Evolutionary conservation across 2,329 filamentous ascomycete genomes (phyloP).

Genomic region (Uncinocarpus reesii): DNA sequence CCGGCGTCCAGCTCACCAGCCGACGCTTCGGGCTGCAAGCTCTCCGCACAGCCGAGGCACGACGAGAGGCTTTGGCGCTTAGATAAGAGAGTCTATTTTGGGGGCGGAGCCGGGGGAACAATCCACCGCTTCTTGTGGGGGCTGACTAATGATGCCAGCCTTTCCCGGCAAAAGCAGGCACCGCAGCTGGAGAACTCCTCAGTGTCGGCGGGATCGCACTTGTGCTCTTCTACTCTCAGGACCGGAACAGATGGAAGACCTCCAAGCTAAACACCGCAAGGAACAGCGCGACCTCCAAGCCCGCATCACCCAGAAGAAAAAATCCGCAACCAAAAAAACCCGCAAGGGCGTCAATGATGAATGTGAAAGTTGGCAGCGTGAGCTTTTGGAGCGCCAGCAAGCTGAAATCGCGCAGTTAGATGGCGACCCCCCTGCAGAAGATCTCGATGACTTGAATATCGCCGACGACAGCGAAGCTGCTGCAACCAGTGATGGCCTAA

Average conservation of each 20-base stretch:
- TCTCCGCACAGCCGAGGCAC: not conserved
- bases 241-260: conserved; percentile 64
- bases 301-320: conserved; percentile 89
- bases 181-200: too few relatives aligned
- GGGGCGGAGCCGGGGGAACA: too few relatives aligned
- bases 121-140: too few relatives aligned
- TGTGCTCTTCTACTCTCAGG: too few relatives aligned
- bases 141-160: too few relatives aligned
- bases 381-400: conserved; percentile 46
- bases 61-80: not conserved
- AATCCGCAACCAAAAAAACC: conserved; percentile 78
- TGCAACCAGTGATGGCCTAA: not conserved
- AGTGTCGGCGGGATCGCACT: too few relatives aligned
- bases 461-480: conserved; percentile 15
- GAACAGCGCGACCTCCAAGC: conserved; percentile 79
- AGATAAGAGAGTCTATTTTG: too few relatives aligned
- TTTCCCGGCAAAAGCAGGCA: too few relatives aligned
- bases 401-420: conserved; percentile 41
- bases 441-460: conserved; percentile 28
- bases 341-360: conserved; percentile 60
- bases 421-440: conserved; percentile 23
- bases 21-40: not conserved
- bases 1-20: not conserved
- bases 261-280: conserved; percentile 71
- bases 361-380: conserved; percentile 48